Evolutionary conservation across 2,329 filamentous ascomycete species (phyloP), one percentile per base, ranked within the genome.

Genomic region (Ophiostoma angusticollis): DNA sequence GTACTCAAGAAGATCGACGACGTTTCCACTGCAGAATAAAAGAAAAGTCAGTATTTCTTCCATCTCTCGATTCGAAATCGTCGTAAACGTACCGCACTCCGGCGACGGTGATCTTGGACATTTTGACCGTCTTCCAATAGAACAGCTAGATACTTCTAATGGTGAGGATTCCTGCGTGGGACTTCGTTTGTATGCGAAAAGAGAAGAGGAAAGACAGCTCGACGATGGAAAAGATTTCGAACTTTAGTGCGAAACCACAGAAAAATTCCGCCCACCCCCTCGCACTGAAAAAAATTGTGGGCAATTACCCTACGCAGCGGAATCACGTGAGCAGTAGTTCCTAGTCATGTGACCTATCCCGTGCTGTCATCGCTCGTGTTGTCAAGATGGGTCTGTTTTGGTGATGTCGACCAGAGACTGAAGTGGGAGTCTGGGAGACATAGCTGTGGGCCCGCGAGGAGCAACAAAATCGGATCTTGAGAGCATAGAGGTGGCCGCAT

Each of bases 1-100:
- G 81, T 96, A 96, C 61, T 93, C 80, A 59, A 98, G 82, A 60
- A 98, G 77, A 65, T 91, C 77, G 66, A 80, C 72, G 65, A 96
- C 84, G 73, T 96, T 89, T 65, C 77, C 73, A 76, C 87, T 49
- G 43, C 35, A 37, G 12, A 12, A 14, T 29, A 19, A 18, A 18
- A 23, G 31, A 19, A 18, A 18, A 23, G 39, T 45, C 36, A 37
- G 40, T 23, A 37, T 34, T 35, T 44, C 19, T 34, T 31, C 19
- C 23, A 19, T 11, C 29, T 31, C 21, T 17, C 18, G 27, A 11
- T 53, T 39, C 17, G 17, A 2, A 51, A 55, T 3, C 9, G 22
- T 30, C 18, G 19, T 31, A 23, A 31, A 44, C 43, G 18, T 47
- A 49, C 47, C 47, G 58, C 57, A 60, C 58, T 58, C 56, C 55